A percentile compares a stretch with the other conserved stretches of the same genome.
These are phyloP conservation scores for Elaeis guineensis DNA, from an alignment of 176 grass and related monocot species.

Conservation along the genomic window DNA sequence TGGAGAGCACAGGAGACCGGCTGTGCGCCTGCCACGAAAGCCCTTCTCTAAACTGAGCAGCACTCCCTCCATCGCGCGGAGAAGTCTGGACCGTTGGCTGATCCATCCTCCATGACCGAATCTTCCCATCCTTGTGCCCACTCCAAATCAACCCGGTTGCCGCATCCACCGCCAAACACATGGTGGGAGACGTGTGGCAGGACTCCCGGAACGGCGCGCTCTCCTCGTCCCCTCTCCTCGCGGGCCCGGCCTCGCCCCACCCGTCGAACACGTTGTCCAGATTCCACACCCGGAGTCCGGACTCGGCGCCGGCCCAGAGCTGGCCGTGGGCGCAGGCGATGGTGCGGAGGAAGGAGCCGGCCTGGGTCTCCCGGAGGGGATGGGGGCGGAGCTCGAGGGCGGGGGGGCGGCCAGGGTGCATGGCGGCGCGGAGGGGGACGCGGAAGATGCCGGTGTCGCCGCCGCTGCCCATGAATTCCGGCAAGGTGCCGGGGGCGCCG, in stretches of 20 bases:
- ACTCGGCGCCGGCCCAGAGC: slow-evolving; percentile 76
- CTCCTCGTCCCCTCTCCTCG: slow-evolving; percentile 70
- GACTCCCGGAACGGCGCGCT: slow-evolving; percentile 78
- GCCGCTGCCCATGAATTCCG: slow-evolving; percentile 60
- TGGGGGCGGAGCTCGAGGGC: slow-evolving; percentile 69
- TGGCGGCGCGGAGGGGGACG: slow-evolving; percentile 54
- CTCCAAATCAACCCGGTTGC: slow-evolving; percentile 76
- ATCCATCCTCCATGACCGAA: slow-evolving; percentile 79
- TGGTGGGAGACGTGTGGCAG: slow-evolving; percentile 49
- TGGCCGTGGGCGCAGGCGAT: slow-evolving; percentile 34
- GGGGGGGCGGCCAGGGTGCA: slow-evolving; percentile 72
- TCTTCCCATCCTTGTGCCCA: slow-evolving; percentile 88
- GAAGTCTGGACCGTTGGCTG: not conserved
- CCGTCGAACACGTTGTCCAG: slow-evolving; percentile 40
- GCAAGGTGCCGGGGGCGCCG: slow-evolving; percentile 43
- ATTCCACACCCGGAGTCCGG: slow-evolving; percentile 51
- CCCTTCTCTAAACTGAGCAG: slow-evolving; percentile 48
- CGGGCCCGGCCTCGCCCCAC: slow-evolving; percentile 1
- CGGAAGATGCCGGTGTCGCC: slow-evolving; percentile 72
- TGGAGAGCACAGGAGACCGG: slow-evolving; percentile 67
- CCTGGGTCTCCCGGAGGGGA: slow-evolving; percentile 86
- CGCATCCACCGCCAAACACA: slow-evolving; percentile 63
- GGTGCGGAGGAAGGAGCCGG: slow-evolving; percentile 58
- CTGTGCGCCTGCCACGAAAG: slow-evolving; percentile 85
- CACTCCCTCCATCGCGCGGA: not conserved